A percentile compares a stretch with the other conserved stretches of the same genome.
Conservation (phyloP, 1,284 basidiomycete genomes). For the Phellinidium pouzarii region DNA sequence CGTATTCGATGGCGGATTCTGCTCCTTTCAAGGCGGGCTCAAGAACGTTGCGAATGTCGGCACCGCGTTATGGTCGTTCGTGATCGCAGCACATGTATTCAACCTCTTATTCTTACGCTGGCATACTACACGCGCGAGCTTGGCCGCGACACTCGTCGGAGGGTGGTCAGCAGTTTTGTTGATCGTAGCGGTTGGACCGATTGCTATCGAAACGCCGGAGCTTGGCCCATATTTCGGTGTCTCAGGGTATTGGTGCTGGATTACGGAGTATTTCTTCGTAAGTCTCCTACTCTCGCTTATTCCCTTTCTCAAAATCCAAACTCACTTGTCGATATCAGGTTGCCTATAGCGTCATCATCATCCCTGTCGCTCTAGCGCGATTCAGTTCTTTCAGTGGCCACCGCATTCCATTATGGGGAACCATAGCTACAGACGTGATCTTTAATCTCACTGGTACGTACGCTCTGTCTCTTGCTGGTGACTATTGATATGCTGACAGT, state of each 20-base stretch:
- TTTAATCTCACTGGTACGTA: constrained; percentile 32
- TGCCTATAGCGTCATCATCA: constrained; percentile 29
- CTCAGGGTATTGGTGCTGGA: constrained; percentile 41
- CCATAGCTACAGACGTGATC: constrained; percentile 26
- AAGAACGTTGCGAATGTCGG: constrained; percentile 40
- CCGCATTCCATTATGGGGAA: constrained; percentile 29
- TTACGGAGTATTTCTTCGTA: constrained; percentile 47
- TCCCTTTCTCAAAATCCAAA: not conserved
- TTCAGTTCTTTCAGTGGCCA: constrained; percentile 28
- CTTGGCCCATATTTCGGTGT: constrained; percentile 38
- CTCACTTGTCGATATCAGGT: constrained; percentile 22
- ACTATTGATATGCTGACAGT: no score
- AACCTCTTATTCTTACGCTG: constrained; percentile 35
- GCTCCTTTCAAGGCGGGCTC: constrained; percentile 36
- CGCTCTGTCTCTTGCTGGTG: not conserved
- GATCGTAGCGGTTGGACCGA: constrained; percentile 33
- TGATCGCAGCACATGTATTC: constrained; percentile 37
- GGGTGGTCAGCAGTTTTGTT: constrained; percentile 33
- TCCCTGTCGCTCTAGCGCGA: constrained; percentile 31
- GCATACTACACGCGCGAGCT: constrained; percentile 22
- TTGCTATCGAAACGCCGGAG: constrained; percentile 28
- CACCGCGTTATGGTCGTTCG: constrained; percentile 37
- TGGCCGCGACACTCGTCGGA: constrained; percentile 26
- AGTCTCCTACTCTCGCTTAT: constrained; percentile 17
- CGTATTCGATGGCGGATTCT: constrained; percentile 31